phyloP scores from a whole-genome alignment of 257 asterid species.

The Solanum bulbocastanum region DNA sequence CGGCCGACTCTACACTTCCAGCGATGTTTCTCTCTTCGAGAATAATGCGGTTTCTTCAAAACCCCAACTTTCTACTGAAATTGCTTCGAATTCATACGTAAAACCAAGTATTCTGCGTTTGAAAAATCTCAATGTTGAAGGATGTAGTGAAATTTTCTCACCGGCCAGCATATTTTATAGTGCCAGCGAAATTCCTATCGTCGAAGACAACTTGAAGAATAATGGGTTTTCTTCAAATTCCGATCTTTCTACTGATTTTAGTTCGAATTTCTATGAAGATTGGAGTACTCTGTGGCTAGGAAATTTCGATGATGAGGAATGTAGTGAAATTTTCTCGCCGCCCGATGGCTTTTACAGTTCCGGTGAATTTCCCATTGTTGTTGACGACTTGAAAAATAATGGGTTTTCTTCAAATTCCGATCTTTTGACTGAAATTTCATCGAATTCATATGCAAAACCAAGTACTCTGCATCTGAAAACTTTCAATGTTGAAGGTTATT shows the following conservation, averaged over 20 bases:
- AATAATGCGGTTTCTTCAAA: neutral
- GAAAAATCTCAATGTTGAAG: neutral
- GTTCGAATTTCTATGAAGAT: neutral
- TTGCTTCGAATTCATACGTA: neutral
- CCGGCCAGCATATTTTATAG: neutral
- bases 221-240: neutral
- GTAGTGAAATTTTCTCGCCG: neutral
- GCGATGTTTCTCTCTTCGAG: neutral
- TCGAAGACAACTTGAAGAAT: neutral
- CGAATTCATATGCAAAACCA: neutral
- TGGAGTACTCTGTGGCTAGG: neutral
- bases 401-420: neutral
- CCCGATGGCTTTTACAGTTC: neutral
- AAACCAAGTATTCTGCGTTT: neutral
- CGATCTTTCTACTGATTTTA: neutral
- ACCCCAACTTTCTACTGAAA: neutral
- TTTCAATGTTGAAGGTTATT: neutral
- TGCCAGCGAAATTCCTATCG: neutral
- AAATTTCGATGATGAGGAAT: neutral
- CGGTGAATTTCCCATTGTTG: neutral
- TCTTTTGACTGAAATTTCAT: neutral
- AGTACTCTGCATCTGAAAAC: neutral
- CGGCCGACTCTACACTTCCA: neutral
- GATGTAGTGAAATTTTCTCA: neutral
- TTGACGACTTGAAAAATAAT: neutral